Conservation (phyloP, 257 asterid species). For the Capsicum rhomboideum region DNA sequence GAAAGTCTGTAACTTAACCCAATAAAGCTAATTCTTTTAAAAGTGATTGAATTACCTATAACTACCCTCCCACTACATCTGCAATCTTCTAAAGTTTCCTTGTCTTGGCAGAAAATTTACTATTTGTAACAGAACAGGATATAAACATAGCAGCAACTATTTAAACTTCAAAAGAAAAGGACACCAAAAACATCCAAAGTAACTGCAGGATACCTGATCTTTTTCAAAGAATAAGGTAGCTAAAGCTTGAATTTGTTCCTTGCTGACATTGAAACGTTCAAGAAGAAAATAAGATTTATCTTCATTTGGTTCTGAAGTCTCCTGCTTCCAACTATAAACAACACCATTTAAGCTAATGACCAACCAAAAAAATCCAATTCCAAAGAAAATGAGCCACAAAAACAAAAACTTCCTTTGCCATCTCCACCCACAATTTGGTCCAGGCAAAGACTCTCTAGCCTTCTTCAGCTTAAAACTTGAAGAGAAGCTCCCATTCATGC, state of each 20-base stretch:
- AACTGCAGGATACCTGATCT: slow-evolving; percentile 20
- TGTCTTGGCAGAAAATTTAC: not conserved
- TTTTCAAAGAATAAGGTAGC: slow-evolving; percentile 19
- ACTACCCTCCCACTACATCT: not conserved
- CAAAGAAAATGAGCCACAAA: slow-evolving; percentile 25
- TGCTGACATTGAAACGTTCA: slow-evolving; percentile 41
- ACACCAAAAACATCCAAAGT: not conserved
- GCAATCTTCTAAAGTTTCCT: not conserved
- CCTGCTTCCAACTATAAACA: slow-evolving; percentile 17
- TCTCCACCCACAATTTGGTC: slow-evolving; percentile 26
- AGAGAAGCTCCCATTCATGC: slow-evolving; percentile 24
- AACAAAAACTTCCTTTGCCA: slow-evolving; percentile 27
- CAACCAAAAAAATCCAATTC: slow-evolving; percentile 25
- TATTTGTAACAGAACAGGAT: not conserved
- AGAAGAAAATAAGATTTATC: slow-evolving; percentile 20
- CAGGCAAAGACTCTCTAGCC: slow-evolving; percentile 21
- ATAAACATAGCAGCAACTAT: not conserved
- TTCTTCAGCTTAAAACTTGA: slow-evolving; percentile 27
- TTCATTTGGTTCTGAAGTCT: slow-evolving; percentile 14
- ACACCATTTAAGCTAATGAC: slow-evolving; percentile 13
- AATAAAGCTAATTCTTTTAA: not conserved
- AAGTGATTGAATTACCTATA: not conserved
- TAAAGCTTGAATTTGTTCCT: slow-evolving; percentile 35
- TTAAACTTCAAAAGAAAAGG: not conserved
- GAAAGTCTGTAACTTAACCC: not conserved